Evolutionary conservation across 1,284 basidiomycete genomes (phyloP), one percentile per base, ranked within the genome.

Genomic region (Pulchroboletus neoregius): DNA sequence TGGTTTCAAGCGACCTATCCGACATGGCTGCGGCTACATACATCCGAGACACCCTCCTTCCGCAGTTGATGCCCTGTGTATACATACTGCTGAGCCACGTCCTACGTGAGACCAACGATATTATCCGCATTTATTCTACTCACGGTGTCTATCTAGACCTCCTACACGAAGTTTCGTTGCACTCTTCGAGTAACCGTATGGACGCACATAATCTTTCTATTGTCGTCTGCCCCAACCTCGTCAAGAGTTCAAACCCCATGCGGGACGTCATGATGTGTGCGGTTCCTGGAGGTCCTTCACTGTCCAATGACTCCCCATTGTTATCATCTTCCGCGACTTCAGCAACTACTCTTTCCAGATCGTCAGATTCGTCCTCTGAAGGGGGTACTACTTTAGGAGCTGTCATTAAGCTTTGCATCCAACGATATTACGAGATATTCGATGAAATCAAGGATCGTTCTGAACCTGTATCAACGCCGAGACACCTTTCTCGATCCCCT

Each of bases 391-490:
- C 87, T 1, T 70, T 92, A 0, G 88, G 88, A 4, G 72, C 74
- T 44, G 70, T 92, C 39, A 71, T 91, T 62, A 82, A 83, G 58
- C 68, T 88, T 30, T 91, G 87, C 65, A 90, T 92, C 47, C 78
- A 87, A 57, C 76, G 79, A 35, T 92, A 91, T 62, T 91, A 85
- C 62, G 90, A 92, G 62, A 71, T 92, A 27, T 92, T 92, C 58
- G 88, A 91, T 58, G 86, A 91, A 55, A 67, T 84, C 15, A 68
- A 64, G 48, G 88, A 89, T 65, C 76, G 80, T 15, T 75, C 73
- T 45, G 86, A 88, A 56, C 80, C 81, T 2, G 53, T 79, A 15
- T 68, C 67, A n/a, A 52, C 57, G 43, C 43, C 51, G 13, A 56
- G 51, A 48, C 56, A 12, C 42, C 53, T 46, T 39, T 60, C 46